Evolutionary conservation across 495 filamentous ascomycete species (phyloP).

Genomic region (Massariosphaeria phaeospora): DNA sequence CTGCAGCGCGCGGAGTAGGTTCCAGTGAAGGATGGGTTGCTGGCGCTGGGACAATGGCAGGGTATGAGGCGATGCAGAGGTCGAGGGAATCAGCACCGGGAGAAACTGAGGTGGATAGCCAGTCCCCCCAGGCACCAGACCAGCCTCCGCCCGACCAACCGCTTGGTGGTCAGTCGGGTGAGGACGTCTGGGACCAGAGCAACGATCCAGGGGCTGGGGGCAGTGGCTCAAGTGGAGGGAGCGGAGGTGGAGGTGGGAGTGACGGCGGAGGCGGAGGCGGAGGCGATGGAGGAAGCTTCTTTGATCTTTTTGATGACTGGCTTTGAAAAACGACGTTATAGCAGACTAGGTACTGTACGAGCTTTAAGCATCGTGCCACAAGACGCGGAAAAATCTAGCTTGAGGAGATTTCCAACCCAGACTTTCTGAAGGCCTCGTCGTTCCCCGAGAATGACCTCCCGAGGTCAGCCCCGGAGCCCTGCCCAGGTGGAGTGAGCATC

Average conservation of each 20-base stretch:
- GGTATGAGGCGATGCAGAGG: conserved; percentile 61
- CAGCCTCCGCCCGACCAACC: neutral
- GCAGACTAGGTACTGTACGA: too few relatives aligned
- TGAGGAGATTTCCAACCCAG: too few relatives aligned
- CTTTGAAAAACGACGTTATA: neutral
- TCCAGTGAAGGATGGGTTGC: conserved; percentile 44
- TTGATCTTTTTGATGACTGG: neutral
- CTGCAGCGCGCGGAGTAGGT: conserved; percentile 43
- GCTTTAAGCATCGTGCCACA: too few relatives aligned
- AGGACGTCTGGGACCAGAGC: conserved; percentile 23
- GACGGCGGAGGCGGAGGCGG: conserved; percentile 38
- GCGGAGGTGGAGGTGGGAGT: neutral
- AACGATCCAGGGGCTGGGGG: conserved; percentile 33
- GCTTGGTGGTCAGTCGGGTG: neutral
- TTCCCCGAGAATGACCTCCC: too few relatives aligned
- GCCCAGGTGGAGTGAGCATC: too few relatives aligned
- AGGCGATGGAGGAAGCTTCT: conserved; percentile 22
- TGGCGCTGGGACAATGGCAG: conserved; percentile 57
- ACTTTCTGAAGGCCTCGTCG: too few relatives aligned
- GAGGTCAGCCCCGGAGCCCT: too few relatives aligned
- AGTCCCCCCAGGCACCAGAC: conserved; percentile 1
- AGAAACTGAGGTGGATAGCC: neutral
- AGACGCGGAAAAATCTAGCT: too few relatives aligned
- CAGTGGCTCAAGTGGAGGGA: conserved; percentile 15
- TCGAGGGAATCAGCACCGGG: conserved; percentile 32